Evolutionary conservation across 2,329 filamentous ascomycete species (phyloP).

Genomic region (Thelonectria olida): DNA sequence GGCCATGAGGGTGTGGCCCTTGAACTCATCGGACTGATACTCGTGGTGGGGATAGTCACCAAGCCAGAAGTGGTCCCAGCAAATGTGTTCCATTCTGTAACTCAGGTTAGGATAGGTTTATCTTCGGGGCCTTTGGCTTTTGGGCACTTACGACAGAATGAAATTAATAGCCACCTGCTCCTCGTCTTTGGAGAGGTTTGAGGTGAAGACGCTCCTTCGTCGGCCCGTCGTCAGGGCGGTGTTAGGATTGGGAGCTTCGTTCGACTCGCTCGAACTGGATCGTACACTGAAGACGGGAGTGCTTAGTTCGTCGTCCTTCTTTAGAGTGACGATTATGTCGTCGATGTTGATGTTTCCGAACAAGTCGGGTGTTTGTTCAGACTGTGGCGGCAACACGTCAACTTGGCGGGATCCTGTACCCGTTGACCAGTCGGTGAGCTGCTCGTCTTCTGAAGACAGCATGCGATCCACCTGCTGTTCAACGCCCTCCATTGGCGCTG

Average conservation of each 20-base stretch:
- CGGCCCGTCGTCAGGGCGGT: conserved; percentile 29
- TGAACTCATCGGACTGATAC: conserved; percentile 42
- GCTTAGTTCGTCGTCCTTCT: conserved; percentile 51
- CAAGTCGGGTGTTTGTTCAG: conserved; percentile 33
- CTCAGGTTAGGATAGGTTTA: too few species aligned
- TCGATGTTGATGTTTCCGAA: conserved; percentile 49
- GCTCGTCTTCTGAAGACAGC: conserved; percentile 16
- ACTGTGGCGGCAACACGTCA: neutral
- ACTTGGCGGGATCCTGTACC: conserved; percentile 1
- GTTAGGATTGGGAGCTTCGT: neutral
- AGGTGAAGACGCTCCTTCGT: conserved; percentile 26
- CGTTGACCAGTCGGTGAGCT: conserved; percentile 1
- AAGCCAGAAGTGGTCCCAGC: conserved; percentile 59
- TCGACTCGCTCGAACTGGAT: conserved; percentile 33
- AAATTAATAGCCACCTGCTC: conserved; percentile 61
- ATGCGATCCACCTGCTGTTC: conserved; percentile 33
- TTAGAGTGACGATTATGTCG: conserved; percentile 52
- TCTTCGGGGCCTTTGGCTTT: too few species aligned
- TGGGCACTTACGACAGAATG: conserved; percentile 57
- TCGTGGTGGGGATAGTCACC: conserved; percentile 50
- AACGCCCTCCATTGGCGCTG: neutral
- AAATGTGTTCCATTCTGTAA: conserved; percentile 61
- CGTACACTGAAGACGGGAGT: conserved; percentile 56
- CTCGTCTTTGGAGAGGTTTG: conserved; percentile 48
- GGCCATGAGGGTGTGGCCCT: conserved; percentile 57